phyloP scores from a whole-genome alignment of 106 monocot genomes.

The Amphibolis antarctica region DNA sequence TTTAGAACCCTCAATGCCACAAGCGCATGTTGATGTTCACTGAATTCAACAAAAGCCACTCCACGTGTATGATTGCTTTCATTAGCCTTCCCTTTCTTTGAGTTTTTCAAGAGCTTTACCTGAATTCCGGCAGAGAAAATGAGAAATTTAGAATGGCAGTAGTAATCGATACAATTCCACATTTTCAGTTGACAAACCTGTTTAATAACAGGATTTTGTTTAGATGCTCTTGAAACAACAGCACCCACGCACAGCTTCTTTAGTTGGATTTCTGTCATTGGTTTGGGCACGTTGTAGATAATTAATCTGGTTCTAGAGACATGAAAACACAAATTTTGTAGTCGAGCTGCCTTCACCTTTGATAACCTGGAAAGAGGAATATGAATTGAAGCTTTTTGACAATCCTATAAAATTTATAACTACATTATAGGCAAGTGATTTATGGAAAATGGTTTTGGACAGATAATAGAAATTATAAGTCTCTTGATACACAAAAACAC shows the following conservation, averaged over 20 bases:
- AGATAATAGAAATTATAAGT: background rate
- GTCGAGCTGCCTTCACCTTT: constrained; percentile 56
- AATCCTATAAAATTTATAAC: background rate
- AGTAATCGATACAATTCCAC: background rate
- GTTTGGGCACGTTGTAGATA: constrained; percentile 91
- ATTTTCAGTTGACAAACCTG: constrained; percentile 35
- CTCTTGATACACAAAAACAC: background rate
- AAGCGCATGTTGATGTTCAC: constrained; percentile 93
- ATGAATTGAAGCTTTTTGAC: background rate
- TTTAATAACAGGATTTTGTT: constrained; percentile 75
- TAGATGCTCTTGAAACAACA: constrained; percentile 73
- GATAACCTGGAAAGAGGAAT: constrained; percentile 37
- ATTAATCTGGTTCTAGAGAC: constrained; percentile 84
- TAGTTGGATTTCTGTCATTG: constrained; percentile 59
- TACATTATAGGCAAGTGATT: background rate
- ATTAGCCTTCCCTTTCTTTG: constrained; percentile 49
- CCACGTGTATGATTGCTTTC: constrained; percentile 48
- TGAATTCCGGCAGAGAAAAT: constrained; percentile 6
- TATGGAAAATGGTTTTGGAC: constrained; percentile 1
- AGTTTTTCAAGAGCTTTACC: constrained; percentile 89
- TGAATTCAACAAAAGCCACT: constrained; percentile 93
- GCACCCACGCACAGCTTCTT: constrained; percentile 72
- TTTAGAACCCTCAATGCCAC: constrained; percentile 93
- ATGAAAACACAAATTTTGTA: constrained; percentile 79
- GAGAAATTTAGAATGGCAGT: background rate